Evolutionary conservation across 2,329 filamentous ascomycete species (phyloP), one percentile per base, ranked within the genome.

Genomic region (Fusarium miscanthi): DNA sequence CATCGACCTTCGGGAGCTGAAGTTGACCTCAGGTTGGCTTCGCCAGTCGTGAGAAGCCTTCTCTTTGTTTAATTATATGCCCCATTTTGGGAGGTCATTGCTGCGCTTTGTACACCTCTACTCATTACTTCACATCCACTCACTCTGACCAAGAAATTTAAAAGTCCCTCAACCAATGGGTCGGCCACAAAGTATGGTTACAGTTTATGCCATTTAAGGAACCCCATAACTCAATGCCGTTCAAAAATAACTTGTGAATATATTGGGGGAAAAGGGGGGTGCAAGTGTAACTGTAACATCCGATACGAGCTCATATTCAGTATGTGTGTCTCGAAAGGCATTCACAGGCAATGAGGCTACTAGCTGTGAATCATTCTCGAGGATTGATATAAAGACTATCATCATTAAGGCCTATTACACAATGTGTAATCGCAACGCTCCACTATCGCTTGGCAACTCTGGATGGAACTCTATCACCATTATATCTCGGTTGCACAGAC

Each of bases 391-490:
- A 65, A 41, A 42, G 30, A 53, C 69, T 71, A 59, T 65, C 43
- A 64, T 61, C 43, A 64, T 61, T 56, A 65, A 43, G 25, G 37
- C 35, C 35, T 72, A 57, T 33, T 49, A 38, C 48, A 52, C 27
- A 45, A 51, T 38, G 12, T 31, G 21, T 35, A 25, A 40, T 19
- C 27, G 37, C 38, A 42, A 37, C 45, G n/a, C 30, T 52, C 23
- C 17, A 51, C 60, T 62, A 81, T 61, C 79, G 73, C 59, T 78
- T 81, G 38, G 78, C 64, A 25, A 82, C 77, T 48, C 81, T 76
- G n/a, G 71, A 74, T 27, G 81, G 79, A n/a, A 81, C 77, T 41
- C 80, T 75, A 58, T 84, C 82, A 38, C 79, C 79, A 51, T 77
- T 79, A 31, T 82, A 82, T 57, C 81, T 77, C 14, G 78, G 73